These are phyloP conservation scores for Zangia roseola DNA, from an alignment of 768 basidiomycete species.

Conservation along the genomic window DNA sequence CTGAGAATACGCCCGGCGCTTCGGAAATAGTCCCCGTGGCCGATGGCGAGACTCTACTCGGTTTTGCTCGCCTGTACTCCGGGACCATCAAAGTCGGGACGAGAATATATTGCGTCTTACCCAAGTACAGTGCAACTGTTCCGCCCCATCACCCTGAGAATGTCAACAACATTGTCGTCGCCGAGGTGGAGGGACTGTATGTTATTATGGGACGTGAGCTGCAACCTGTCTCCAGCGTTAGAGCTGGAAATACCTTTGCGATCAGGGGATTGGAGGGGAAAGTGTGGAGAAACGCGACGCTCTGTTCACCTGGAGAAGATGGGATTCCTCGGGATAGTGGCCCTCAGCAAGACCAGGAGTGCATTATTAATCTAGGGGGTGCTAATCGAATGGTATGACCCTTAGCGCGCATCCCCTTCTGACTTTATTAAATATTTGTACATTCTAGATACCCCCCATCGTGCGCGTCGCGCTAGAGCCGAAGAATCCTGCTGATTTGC, in stretches of 20 bases:
- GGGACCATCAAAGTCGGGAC: conserved; percentile 72
- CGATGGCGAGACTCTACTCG: conserved; percentile 70
- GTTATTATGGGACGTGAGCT: conserved; percentile 98
- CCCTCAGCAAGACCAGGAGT: conserved; percentile 40
- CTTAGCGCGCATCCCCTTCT: neutral
- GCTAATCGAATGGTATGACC: conserved; percentile 58
- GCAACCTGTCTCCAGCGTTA: conserved; percentile 76
- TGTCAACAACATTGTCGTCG: conserved; percentile 54
- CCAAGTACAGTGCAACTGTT: conserved; percentile 75
- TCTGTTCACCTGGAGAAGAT: conserved; percentile 64
- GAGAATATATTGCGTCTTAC: conserved; percentile 71
- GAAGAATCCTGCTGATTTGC: conserved; percentile 77
- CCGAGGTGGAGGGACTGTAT: conserved; percentile 77
- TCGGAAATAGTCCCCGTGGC: neutral
- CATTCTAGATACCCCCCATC: conserved; percentile 74
- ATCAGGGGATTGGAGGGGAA: conserved; percentile 86
- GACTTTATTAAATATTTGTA: conserved; percentile 1
- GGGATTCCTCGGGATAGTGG: conserved; percentile 39
- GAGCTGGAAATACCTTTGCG: conserved; percentile 94
- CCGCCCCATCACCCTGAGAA: conserved; percentile 69
- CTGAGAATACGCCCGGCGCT: conserved; percentile 1
- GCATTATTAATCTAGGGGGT: conserved; percentile 79
- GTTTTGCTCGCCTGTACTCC: conserved; percentile 93
- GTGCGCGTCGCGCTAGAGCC: conserved; percentile 96
- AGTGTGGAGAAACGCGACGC: conserved; percentile 87